Base-by-base conservation (phyloP, 2,329 filamentous ascomycete genomes). In the Triangularia verruculosa region DNA sequence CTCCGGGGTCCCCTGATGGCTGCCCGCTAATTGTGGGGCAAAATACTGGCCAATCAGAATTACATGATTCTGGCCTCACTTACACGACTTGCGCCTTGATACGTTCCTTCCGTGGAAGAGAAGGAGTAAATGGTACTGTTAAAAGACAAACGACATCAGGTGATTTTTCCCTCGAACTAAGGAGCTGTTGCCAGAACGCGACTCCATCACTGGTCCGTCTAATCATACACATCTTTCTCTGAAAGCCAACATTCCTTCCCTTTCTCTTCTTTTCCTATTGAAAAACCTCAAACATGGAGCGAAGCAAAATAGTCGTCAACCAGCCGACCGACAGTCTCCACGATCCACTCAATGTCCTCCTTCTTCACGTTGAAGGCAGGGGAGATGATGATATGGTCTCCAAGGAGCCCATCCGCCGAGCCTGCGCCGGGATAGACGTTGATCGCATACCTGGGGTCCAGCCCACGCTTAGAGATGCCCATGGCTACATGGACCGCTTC, bases 351-450 rank as follows among this genome's bases (percentile, higher is more conserved):
- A 59, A 90, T 77, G 20, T 89, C 85, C 7, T 78, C 78, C 52
- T 76, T 75, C 0, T 81, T 86, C 22, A 88, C 79, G 53, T 84
- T 91, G 74, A 87, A 92, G 0, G 90, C 82, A 4, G 90, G 90
- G 1, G 89, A 84, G 11, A 93, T 70, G 25, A 93, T 79, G 34
- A 92, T 78, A 73, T 91, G 88, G 70, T 93, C 90, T 9, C 90
- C 89, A 1, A 72, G 72, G 1, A 83, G 79, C 53, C 90, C 81
- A 68, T 82, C 86, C 0, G 79, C 83, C 0, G 86, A 86, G 1
- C 89, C 89, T 0, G 77, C 76, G 0, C 87, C 88, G 1, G 86
- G 86, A 71, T 91, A 92, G 2, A 91, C 71, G 7, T 75, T 74
- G n/a, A 83, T 70, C 0, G 74, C 72, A 55, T 79, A 76, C 6